Evolutionary conservation across 129 eudicot species (phyloP), one percentile per base, ranked within the genome.

Genomic region (Logfia minima): DNA sequence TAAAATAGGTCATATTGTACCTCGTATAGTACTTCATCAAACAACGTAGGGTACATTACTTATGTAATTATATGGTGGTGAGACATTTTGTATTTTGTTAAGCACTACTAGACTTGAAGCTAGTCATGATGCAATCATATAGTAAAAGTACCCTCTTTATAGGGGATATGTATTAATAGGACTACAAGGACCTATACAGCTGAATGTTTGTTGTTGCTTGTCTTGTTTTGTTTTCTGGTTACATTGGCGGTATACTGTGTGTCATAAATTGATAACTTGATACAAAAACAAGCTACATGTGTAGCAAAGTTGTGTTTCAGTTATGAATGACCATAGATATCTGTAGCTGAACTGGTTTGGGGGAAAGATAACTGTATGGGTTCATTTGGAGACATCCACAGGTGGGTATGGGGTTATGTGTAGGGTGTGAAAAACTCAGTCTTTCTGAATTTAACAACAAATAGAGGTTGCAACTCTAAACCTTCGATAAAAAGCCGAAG

Each of bases 21-120:
- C 79, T 72, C 66, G 79, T 77, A 28, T 72, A 64, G 72, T 34
- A 48, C 43, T 31, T 61, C 28, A 59, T 59, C 34, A n/a, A 71
- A 55, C 71, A 60, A 79, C 19, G 53, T 45, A 18, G 58, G 69
- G 7, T 37, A 10, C 59, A 41, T 59, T 60, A 59, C 60, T 41
- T 61, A 26, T n/a, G 76, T 66, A 39, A 26, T 62, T 75, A 48
- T 19, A 23, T 0, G 43, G 56, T 19, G 14, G 13, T 6, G 17
- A 48, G 35, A 21, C 32, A 4, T 26, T 21, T 66, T 66, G 17
- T 51, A 23, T 59, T 37, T 51, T 43, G 32, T 62, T 75, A 4
- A 28, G 41, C 67, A 11, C 6, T 62, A 16, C 8, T 62, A 11
- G 37, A 62, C 32, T 62, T 64, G 63, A 64, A 26, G 41, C 19